Evolutionary conservation across 2,329 filamentous ascomycete species (phyloP), one percentile per base, ranked within the genome.

Genomic region (Colletotrichum euphorbiae): DNA sequence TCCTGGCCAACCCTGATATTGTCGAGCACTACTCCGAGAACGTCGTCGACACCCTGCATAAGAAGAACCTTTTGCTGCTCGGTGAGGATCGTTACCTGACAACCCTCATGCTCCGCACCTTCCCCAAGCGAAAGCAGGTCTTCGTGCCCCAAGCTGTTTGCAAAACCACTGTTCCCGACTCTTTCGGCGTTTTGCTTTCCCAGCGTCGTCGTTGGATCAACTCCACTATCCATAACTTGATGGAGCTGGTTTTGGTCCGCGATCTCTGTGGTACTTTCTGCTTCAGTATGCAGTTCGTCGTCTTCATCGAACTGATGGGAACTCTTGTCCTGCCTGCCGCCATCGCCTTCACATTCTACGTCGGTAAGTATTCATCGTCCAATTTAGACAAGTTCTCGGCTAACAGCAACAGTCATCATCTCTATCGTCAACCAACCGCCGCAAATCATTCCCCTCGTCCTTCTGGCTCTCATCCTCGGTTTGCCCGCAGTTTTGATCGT

Each of bases 21-120:
- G 97, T 99, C 52, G 96, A 99, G 82, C 96, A 99, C 81, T 99
- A 99, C 80, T 98, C 96, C 0, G 96, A 99, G 80, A 99, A 99
- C 74, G 94, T 99, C 61, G 96, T 99, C 46, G 96, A 99, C 78
- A 99, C 96, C 17, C 84, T 99, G 72, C 96, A 99, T 85, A 97
- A 96, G 86, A 98, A 98, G 89, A 98, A 98, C 76, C 79, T 98
- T 79, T 87, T 98, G 58, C 85, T 97, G 38, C 87, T 98, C 2
- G 94, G 94, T 75, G 94, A 98, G 82, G 94, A 98, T 87, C 93
- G 94, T 73, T 98, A 97, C 78, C 85, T 99, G 70, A 97, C 94
- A 38, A 99, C 96, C 8, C 90, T 99, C 70, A 99, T 99, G 97
- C 86, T 99, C 72, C 93, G 95, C 78, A 99, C 96, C 2, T 99